Base-by-base conservation (phyloP, 345 rosid genomes). In the Diplotaxis tenuifolia region DNA sequence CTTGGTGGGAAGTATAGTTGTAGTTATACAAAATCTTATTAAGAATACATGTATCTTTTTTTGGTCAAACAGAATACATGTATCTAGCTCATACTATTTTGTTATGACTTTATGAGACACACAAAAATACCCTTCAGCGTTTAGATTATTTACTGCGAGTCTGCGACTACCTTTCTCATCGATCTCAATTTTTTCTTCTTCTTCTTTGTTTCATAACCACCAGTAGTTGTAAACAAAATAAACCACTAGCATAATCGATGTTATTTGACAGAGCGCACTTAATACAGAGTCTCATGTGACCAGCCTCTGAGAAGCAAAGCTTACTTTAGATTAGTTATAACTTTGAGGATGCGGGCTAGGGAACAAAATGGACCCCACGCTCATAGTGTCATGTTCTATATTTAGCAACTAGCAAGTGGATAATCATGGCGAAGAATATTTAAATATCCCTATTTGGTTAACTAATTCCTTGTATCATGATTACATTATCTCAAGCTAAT, bases 321-420 rank as follows among this genome's bases (percentile, higher is more conserved):
- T 50, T 50, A 59, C 61, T 67, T 67, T 50, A 74, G 12, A 49
- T 47, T 56, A 40, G 67, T 21, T 29, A 49, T 58, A 42, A 65
- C 38, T 45, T 28, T 36, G 38, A 59, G 54, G 59, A 60, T 59
- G 42, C 25, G 78, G 40, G 50, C 21, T 67, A 67, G 47, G 67
- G 62, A 75, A 67, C 73, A 60, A 50, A 2, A 67, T 36, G 62
- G 78, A 40, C 14, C 73, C 72, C 9, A 59, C 16, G 27, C 11
- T 67, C 45, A 57, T 9, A 65, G 66, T 57, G 52, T 65, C 59
- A 56, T 65, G 58, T 73, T 52, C 27, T 50, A 62, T 31, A 57
- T 49, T 32, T 49, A 23, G 54, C 72, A 22, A 74, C 9, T 59
- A 60, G 65, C 45, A 18, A 32, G 60, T 59, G 68, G 73, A 60